Base-by-base conservation (phyloP, 2,329 filamentous ascomycete genomes). In the Alternaria postmessia region DNA sequence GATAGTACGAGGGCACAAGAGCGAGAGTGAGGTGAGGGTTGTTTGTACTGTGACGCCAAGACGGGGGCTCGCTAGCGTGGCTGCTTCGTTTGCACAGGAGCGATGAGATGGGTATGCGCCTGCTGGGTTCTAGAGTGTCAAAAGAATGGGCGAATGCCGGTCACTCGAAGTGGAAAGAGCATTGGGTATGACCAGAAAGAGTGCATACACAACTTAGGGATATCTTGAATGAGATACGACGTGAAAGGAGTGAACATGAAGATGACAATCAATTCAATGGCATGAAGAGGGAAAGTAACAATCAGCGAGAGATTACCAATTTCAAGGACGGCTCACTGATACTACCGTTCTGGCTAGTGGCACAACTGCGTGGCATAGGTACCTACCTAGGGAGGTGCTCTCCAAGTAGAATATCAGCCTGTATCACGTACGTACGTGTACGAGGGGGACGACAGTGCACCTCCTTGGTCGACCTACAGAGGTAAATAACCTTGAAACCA, bases 41-140 rank as follows among this genome's bases (percentile, higher is more conserved):
- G 66, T 67, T 69, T 73, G 65, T 67, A 65, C 54, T 57, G 44
- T 20, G 38, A 20, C 44, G 72, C 69, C 68, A 74, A 75, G 72
- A 52, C 58, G 43, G 58, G 59, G 52, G 54, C 57, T 47, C n/a
- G 54, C 53, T 64, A 62, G 66, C 62, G 65, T 54, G 56, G 61
- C 32, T 58, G 51, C 62, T 61, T 51, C 64, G 64, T 63, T 68
- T 64, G 65, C 52, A 22, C 47, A 46, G 66, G 62, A 66, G 67
- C 61, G 64, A 64, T 59, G 62, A 62, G 59, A 48, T 62, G 52
- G 63, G 54, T 63, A 65, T 66, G 62, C 51, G 55, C 57, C 54
- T 65, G 49, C 54, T 48, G 44, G 28, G 26, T 59, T 64, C 52
- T 59, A 57, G 54, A 63, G 16, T 20, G 30, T 34, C 34, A 11